Evolutionary conservation across 129 eudicot genomes (phyloP), one percentile per base, ranked within the genome.

Genomic region (Flaveria robusta): DNA sequence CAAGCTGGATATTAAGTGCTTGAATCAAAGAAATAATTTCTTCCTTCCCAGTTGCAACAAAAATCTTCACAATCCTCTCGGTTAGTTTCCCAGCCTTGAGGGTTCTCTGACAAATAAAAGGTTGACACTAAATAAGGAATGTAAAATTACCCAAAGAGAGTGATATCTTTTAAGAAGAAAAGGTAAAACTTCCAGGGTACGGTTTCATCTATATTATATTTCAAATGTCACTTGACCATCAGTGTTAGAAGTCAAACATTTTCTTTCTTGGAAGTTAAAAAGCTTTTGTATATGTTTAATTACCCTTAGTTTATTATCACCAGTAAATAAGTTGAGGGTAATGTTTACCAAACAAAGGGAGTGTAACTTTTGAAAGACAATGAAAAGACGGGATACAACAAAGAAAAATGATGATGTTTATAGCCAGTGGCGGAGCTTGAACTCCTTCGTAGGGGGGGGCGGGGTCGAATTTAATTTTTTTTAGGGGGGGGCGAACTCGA

Each of bases 31-130:
- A 81, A 65, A 81, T 84, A 42, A 95, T 46, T 81, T 95, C 96
- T 65, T 95, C 90, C 76, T 86, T 81, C 34, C 88, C 90, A 37
- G 96, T 89, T 23, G 91, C 88, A 19, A 86, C 70, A 74, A 95
- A 87, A 71, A 87, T 86, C 79, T 84, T 94, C 74, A 95, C 68
- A 71, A 95, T 91, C 88, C 78, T 86, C 81, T 82, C 85, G 18
- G 84, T 86, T 76, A 89, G 78, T 84, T 89, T 95, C 71, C 97
- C 96, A 86, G 97, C 94, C 81, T 79, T 89, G 78, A 91, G 79
- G 41, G 92, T 89, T 83, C 84, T 83, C 97, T 86, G 90, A 39
- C 63, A 81, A 66, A 55, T 50, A 85, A 63, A 13, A 29, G 15
- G 10, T 62, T 7, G 16, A 7, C 37, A 13, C 6, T 23, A 24